These are phyloP conservation scores for Neobulgaria alba DNA, from an alignment of 2,329 filamentous ascomycete species.

Conservation along the genomic window DNA sequence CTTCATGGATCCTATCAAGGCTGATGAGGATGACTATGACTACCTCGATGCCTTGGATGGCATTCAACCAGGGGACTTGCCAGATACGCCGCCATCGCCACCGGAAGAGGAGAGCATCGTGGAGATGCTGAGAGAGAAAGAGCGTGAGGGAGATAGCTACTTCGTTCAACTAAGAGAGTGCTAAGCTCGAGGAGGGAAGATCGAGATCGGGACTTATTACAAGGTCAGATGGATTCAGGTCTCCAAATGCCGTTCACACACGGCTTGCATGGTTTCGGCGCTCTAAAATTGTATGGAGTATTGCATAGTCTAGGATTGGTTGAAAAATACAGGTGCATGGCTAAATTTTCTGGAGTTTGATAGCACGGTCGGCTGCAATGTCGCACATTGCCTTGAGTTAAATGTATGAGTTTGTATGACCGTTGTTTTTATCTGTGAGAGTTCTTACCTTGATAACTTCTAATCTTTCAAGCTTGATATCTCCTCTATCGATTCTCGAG, in stretches of 20 bases:
- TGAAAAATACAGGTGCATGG: constrained; percentile 8
- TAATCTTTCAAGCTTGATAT: constrained; percentile 57
- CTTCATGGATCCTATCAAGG: constrained; percentile 23
- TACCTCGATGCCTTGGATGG: constrained; percentile 29
- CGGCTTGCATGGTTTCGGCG: constrained; percentile 9
- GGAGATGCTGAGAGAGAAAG: constrained; percentile 25
- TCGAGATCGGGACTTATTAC: too few species aligned
- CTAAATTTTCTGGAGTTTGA: constrained; percentile 37
- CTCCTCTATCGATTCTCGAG: constrained; percentile 57
- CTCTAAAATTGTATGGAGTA: constrained; percentile 11
- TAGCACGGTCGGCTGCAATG: constrained; percentile 73
- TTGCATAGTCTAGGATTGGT: constrained; percentile 7
- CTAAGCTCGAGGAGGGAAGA: background rate
- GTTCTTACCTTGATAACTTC: constrained; percentile 62
- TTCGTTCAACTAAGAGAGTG: constrained; percentile 26
- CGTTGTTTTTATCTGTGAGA: background rate
- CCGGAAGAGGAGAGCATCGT: constrained; percentile 23
- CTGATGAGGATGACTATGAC: constrained; percentile 24
- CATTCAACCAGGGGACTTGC: constrained; percentile 22
- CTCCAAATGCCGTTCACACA: too few species aligned
- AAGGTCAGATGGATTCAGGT: too few species aligned
- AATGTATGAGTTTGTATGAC: constrained; percentile 11
- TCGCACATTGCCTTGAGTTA: constrained; percentile 65
- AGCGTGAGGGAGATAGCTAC: constrained; percentile 18
- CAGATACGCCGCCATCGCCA: constrained; percentile 20